phyloP scores from a whole-genome alignment of 192 early-diverging fungal species.

The Helicostylum pulchrum region DNA sequence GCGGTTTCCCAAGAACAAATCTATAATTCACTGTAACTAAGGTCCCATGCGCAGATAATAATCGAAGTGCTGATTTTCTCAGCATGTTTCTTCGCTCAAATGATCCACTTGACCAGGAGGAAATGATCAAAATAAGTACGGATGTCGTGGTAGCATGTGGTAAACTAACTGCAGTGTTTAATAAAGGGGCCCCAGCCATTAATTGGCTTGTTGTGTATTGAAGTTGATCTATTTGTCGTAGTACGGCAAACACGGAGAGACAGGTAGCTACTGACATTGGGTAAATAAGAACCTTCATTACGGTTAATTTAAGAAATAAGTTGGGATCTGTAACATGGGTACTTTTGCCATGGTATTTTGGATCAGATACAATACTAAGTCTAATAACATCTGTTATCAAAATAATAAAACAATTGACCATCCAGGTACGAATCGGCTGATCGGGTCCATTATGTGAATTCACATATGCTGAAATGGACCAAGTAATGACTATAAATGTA shows the following conservation, averaged over 20 bases:
- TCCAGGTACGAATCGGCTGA: conserved; percentile 54
- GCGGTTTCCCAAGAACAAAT: conserved; percentile 52
- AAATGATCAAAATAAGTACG: conserved; percentile 47
- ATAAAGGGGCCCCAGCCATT: not conserved
- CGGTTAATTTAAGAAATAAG: conserved; percentile 3
- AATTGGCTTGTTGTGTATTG: conserved; percentile 11
- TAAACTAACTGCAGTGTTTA: not conserved
- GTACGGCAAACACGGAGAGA: conserved; percentile 8
- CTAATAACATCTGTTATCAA: conserved; percentile 39
- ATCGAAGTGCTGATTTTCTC: conserved; percentile 41
- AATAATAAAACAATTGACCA: conserved; percentile 47
- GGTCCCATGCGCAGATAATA: conserved; percentile 7
- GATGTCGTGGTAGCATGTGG: conserved; percentile 21
- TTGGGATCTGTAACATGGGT: not conserved
- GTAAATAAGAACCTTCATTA: conserved; percentile 8
- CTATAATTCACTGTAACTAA: conserved; percentile 38
- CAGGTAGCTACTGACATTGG: conserved; percentile 12
- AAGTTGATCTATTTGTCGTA: conserved; percentile 6
- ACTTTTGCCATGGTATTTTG: conserved; percentile 27
- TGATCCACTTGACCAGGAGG: conserved; percentile 50
- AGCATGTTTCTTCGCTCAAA: conserved; percentile 40
- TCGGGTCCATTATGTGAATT: conserved; percentile 35
- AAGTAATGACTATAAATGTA: conserved; percentile 51
- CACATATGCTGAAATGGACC: conserved; percentile 52
- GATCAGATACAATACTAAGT: conserved; percentile 30